Evolutionary conservation across 176 grass and related monocot genomes (phyloP), one percentile per base, ranked within the genome.

Genomic region (Dactylis glomerata): DNA sequence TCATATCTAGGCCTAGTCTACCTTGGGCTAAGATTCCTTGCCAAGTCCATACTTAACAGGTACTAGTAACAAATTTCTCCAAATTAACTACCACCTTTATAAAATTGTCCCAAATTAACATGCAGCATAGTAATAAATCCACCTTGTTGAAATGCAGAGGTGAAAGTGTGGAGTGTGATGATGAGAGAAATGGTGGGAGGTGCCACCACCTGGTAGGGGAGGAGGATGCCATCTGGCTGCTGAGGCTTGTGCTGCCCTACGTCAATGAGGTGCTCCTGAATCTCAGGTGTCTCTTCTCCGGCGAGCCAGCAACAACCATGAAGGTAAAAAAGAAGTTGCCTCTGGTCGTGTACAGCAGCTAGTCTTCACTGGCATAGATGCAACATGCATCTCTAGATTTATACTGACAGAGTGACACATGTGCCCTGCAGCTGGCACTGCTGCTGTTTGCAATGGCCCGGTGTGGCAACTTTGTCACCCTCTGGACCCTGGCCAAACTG

Each of bases 161-260:
- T 50, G 93, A 74, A 73, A 90, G 13, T 69, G 41, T 88, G 54
- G 86, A 92, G 19, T 86, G 41, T 41, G 89, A 85, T 31, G 87
- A 89, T 68, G 91, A 81, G 45, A 81, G 30, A 5, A 78, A 24
- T 23, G 51, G 73, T 23, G 83, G 81, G 74, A 76, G 76, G 40
- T 90, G 17, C 45, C 72, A 91, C 44, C 78, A 88, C 57, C 78
- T 99, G 83, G 82, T 99, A 45, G 93, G 93, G 63, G 97, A 99
- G 78, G 97, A 99, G 81, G 97, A 99, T 61, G 93, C 93, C 55
- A 94, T 99, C 62, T 94, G 97, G 97, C 46, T 99, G 83, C 81
- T 99, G 52, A 89, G 90, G 78, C 64, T 92, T 64, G 81, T 88
- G 31, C 89, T 99, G n/a, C 97, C 97, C 49, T 99, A 84, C 80